Conservation (phyloP, 2,329 filamentous ascomycete genomes). For the Ustulina deusta region DNA sequence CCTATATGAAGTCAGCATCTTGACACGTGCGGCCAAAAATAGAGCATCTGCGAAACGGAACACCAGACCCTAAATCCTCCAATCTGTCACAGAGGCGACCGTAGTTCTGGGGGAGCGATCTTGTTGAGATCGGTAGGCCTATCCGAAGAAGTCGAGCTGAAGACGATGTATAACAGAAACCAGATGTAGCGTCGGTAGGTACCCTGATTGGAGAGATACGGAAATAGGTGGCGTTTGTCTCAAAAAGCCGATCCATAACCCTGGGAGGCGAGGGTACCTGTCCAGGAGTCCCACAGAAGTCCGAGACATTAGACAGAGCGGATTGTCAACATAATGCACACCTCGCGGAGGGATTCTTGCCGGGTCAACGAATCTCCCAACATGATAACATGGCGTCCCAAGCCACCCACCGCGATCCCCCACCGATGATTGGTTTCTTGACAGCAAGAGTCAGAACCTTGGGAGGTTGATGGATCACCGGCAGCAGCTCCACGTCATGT, state of each 20-base stretch:
- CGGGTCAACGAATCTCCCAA: background rate
- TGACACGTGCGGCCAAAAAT: constrained; percentile 17
- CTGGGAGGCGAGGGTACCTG: constrained; percentile 1
- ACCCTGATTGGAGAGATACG: constrained; percentile 3
- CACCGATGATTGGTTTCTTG: constrained; percentile 12
- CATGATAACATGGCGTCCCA: constrained; percentile 6
- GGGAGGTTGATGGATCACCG: constrained; percentile 39
- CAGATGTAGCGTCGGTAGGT: background rate
- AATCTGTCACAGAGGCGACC: background rate
- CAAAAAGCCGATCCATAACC: constrained; percentile 3
- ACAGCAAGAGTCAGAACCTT: constrained; percentile 1
- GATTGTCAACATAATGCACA: background rate
- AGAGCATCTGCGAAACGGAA: constrained; percentile 2
- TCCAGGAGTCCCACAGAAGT: background rate
- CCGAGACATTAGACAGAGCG: constrained; percentile 16
- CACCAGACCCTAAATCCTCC: background rate
- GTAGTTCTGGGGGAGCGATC: background rate
- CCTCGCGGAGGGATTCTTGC: background rate
- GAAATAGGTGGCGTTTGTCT: constrained; percentile 18
- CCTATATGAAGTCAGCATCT: background rate
- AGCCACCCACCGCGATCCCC: constrained; percentile 6
- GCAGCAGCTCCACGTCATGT: constrained; percentile 34
- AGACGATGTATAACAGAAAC: constrained; percentile 1
- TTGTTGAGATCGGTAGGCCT: background rate
- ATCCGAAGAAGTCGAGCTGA: constrained; percentile 4